A percentile compares a stretch with the other conserved stretches of the same genome.
Evolutionary conservation across 768 basidiomycete genomes (phyloP).

Genomic region (Lactifluus piperatus): DNA sequence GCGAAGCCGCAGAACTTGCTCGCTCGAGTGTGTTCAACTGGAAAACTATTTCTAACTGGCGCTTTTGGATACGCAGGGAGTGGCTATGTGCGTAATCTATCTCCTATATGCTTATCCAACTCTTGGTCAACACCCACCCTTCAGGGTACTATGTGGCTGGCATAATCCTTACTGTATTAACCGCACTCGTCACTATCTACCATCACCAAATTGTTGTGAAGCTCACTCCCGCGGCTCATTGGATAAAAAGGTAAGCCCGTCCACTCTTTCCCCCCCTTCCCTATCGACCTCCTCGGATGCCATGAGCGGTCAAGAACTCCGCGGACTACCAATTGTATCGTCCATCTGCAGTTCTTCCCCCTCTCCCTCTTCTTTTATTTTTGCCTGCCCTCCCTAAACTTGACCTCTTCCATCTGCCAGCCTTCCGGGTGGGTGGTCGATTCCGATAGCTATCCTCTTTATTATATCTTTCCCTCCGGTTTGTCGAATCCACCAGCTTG

Average conservation of each 20-base stretch:
- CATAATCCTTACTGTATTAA: conserved; percentile 26
- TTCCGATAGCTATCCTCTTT: conserved; percentile 76
- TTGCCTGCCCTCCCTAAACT: neutral
- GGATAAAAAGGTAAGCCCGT: conserved; percentile 49
- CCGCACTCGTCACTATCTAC: conserved; percentile 35
- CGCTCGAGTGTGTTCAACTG: conserved; percentile 26
- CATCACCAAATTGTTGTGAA: conserved; percentile 54
- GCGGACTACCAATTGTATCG: neutral
- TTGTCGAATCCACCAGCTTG: conserved; percentile 18
- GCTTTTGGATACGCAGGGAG: conserved; percentile 29
- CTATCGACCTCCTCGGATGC: neutral
- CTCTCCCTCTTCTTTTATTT: neutral
- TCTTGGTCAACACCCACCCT: neutral
- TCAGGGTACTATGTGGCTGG: conserved; percentile 31
- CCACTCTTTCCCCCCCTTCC: neutral
- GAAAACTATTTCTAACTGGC: conserved; percentile 24
- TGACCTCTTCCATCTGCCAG: conserved; percentile 26
- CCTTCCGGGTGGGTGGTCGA: conserved; percentile 54
- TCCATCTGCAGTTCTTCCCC: conserved; percentile 14
- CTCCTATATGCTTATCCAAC: neutral
- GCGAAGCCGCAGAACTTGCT: conserved; percentile 27
- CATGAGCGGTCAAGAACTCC: neutral
- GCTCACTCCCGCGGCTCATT: conserved; percentile 56
- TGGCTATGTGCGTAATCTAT: conserved; percentile 29
- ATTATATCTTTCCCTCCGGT: conserved; percentile 83